phyloP scores from a whole-genome alignment of 202 grass and related monocot genomes.

The Brachypodium distachyon region DNA sequence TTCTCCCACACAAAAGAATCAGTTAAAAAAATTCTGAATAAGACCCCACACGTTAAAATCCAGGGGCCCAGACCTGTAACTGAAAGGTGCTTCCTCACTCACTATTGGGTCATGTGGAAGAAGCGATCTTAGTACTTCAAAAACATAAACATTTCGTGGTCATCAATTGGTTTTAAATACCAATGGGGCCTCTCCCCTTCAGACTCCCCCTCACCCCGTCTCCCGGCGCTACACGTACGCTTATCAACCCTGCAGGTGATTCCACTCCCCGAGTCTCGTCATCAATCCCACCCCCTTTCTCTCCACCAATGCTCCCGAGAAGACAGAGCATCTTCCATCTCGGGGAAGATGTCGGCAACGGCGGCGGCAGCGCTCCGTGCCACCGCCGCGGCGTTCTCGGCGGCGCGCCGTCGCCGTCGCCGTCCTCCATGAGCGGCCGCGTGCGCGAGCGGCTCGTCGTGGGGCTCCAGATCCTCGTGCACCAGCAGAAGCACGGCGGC shows the following conservation, averaged over 20 bases:
- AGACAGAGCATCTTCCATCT: slow-evolving; percentile 50
- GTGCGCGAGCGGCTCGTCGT: slow-evolving; percentile 23
- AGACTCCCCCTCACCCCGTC: neutral
- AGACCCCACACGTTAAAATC: neutral
- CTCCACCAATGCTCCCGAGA: slow-evolving; percentile 33
- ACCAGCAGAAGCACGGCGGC: neutral
- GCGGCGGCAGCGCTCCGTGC: neutral
- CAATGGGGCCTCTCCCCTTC: slow-evolving; percentile 34
- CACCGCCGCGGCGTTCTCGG: neutral
- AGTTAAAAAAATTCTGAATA: neutral
- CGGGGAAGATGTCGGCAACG: slow-evolving; percentile 39
- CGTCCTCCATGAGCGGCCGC: neutral
- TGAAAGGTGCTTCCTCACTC: slow-evolving; percentile 1
- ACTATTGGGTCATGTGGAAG: slow-evolving; percentile 29
- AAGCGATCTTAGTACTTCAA: neutral
- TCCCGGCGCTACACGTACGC: neutral
- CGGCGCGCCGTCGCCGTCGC: neutral
- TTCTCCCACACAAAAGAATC: neutral
- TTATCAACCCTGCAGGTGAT: neutral
- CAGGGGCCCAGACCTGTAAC: neutral
- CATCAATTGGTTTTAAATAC: slow-evolving; percentile 36
- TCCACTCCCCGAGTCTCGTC: neutral
- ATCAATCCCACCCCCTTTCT: neutral
- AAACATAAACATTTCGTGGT: slow-evolving; percentile 21
- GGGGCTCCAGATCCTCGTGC: slow-evolving; percentile 47